These are phyloP conservation scores for Fusarium sp. DNA, from an alignment of 2,329 filamentous ascomycete genomes.

Conservation along the genomic window DNA sequence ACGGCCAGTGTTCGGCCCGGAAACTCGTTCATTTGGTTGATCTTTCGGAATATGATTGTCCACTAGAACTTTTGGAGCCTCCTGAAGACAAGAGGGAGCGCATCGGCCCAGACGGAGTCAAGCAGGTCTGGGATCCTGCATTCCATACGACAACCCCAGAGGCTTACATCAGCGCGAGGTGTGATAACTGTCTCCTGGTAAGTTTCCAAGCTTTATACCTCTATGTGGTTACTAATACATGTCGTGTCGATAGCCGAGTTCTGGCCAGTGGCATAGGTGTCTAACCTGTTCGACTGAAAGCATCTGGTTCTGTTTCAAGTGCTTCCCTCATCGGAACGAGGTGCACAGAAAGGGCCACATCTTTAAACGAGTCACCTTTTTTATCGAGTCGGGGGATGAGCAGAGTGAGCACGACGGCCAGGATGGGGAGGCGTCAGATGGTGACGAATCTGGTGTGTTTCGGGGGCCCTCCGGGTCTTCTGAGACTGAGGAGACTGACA, in stretches of 20 bases:
- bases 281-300: neutral
- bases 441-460: neutral
- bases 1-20: slow-evolving; percentile 1
- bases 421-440: neutral
- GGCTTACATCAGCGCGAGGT: neutral
- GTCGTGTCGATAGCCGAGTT: neutral
- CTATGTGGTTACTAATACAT: neutral
- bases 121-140: neutral
- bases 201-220: neutral
- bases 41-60: neutral
- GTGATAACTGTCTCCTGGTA: neutral
- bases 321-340: neutral
- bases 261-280: neutral
- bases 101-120: neutral
- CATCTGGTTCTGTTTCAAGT: neutral
- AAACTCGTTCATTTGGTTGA: neutral
- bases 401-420: neutral
- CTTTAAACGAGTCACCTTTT: neutral
- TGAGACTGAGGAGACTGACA: neutral
- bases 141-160: neutral
- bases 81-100: neutral
- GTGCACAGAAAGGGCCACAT: neutral
- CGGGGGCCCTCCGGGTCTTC: neutral
- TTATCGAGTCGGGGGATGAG: neutral
- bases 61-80: neutral